phyloP scores from a whole-genome alignment of 1,139 yeast genomes.

The Debaryomyces subglobosus region DNA sequence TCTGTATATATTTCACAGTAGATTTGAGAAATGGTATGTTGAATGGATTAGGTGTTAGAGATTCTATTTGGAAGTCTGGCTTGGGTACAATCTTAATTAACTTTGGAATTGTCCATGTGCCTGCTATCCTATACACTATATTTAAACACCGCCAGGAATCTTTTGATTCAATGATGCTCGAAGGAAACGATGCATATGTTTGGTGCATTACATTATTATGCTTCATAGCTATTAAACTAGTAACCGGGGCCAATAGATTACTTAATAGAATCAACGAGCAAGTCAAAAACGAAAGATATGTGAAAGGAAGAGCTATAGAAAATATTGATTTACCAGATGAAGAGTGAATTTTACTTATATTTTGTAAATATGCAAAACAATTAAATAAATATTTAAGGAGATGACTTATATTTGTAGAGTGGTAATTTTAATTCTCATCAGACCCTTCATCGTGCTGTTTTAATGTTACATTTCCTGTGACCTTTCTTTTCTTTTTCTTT shows the following conservation, averaged over 20 bases:
- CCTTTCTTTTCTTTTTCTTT: constrained; percentile 13
- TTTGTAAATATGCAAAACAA: constrained; percentile 1
- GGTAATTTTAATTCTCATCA: constrained; percentile 4
- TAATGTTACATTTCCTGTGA: constrained; percentile 8
- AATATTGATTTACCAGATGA: constrained; percentile 42
- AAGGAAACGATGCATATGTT: constrained; percentile 10
- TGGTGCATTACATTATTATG: constrained; percentile 18
- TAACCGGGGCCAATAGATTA: constrained; percentile 14
- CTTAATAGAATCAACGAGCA: constrained; percentile 37
- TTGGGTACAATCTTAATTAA: constrained; percentile 16
- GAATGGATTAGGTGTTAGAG: constrained; percentile 7
- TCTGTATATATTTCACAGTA: constrained; percentile 6
- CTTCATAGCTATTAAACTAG: constrained; percentile 18
- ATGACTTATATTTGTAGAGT: not conserved
- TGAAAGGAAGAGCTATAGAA: constrained; percentile 62
- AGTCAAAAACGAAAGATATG: constrained; percentile 63
- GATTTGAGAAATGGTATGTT: constrained; percentile 8
- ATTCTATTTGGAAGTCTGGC: constrained; percentile 14
- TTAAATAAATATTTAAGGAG: constrained; percentile 3
- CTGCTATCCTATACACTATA: constrained; percentile 14
- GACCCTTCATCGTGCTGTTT: constrained; percentile 6
- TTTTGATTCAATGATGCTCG: constrained; percentile 1
- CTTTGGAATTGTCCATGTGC: constrained; percentile 18
- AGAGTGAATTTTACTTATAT: constrained; percentile 4
- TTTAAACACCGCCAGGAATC: constrained; percentile 10